Evolutionary conservation across 2,329 filamentous ascomycete species (phyloP).

Genomic region (Coniochaeta sp.): DNA sequence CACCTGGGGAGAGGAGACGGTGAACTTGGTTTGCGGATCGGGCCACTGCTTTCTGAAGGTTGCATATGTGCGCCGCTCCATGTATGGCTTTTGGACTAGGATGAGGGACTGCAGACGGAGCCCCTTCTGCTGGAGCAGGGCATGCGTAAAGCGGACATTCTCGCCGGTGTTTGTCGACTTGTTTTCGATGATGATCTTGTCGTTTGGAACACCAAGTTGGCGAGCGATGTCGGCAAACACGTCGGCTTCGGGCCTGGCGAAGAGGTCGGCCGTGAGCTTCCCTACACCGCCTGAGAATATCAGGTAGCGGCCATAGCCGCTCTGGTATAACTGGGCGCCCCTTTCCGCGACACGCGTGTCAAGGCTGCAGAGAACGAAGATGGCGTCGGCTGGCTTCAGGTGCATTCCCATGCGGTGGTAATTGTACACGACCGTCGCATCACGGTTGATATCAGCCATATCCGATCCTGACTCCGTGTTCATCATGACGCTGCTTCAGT

Average conservation of each 20-base stretch:
- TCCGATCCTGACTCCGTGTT: neutral
- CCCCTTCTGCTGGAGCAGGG: constrained; percentile 21
- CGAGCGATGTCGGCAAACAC: constrained; percentile 33
- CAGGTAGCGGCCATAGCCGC: constrained; percentile 28
- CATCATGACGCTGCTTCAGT: neutral
- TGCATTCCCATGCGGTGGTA: constrained; percentile 35
- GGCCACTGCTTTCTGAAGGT: constrained; percentile 41
- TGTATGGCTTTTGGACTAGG: constrained; percentile 41
- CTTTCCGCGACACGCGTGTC: constrained; percentile 35
- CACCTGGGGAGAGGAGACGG: constrained; percentile 32
- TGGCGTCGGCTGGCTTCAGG: constrained; percentile 26
- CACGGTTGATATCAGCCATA: constrained; percentile 8
- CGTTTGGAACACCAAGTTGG: constrained; percentile 29
- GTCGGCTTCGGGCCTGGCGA: constrained; percentile 32
- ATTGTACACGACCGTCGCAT: constrained; percentile 32
- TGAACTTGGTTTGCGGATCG: constrained; percentile 18
- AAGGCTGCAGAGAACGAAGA: constrained; percentile 41
- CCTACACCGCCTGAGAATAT: constrained; percentile 38
- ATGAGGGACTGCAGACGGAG: constrained; percentile 25
- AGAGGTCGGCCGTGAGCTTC: constrained; percentile 30
- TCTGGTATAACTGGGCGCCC: constrained; percentile 34
- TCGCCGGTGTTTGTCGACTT: constrained; percentile 37
- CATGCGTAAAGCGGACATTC: constrained; percentile 36
- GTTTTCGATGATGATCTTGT: constrained; percentile 31
- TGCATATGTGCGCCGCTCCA: constrained; percentile 38